Evolutionary conservation across 345 rosid species (phyloP), one percentile per base, ranked within the genome.

Genomic region (Laguncularia racemosa): DNA sequence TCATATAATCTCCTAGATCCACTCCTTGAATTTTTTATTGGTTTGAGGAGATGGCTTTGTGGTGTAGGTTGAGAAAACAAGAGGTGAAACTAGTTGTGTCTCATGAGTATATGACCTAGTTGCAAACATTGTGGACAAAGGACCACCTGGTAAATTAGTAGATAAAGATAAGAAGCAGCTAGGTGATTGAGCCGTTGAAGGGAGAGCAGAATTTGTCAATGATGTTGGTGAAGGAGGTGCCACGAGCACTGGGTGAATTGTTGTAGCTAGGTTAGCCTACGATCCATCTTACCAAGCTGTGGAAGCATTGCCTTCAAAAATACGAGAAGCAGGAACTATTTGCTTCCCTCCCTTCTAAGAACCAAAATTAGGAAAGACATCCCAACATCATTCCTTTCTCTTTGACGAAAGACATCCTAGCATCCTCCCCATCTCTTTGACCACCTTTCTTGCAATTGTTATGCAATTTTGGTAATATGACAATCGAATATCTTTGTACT

Each of bases 351-450:
- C 84, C 68, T 88, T 88, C 53, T 88, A 85, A 2, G 77, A 19
- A 59, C 89, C 75, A 45, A 91, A 91, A 73, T 96, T 88, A 48
- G 91, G 78, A 48, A 88, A 70, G 8, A 81, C 84, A 50, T 84
- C 88, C 70, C 69, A 88, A 66, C 97, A 91, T 51, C 89, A 91
- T 55, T 83, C 88, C 91, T 95, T 88, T 73, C 91, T 66, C 80
- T 84, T 88, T 70, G 74, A 72, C 95, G 70, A 63, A 6, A 69
- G 58, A 57, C n/a, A n/a, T n/a, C n/a, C n/a, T n/a, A n/a, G n/a
- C n/a, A n/a, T n/a, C n/a, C n/a, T n/a, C n/a, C n/a, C n/a, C n/a
- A n/a, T n/a, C n/a, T n/a, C n/a, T n/a, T n/a, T n/a, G n/a, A n/a
- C n/a, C n/a, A n/a, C n/a, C n/a, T n/a, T n/a, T n/a, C n/a, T n/a